Base-by-base conservation (phyloP, 2,329 filamentous ascomycete species). In the Coniochaeta prunicola region DNA sequence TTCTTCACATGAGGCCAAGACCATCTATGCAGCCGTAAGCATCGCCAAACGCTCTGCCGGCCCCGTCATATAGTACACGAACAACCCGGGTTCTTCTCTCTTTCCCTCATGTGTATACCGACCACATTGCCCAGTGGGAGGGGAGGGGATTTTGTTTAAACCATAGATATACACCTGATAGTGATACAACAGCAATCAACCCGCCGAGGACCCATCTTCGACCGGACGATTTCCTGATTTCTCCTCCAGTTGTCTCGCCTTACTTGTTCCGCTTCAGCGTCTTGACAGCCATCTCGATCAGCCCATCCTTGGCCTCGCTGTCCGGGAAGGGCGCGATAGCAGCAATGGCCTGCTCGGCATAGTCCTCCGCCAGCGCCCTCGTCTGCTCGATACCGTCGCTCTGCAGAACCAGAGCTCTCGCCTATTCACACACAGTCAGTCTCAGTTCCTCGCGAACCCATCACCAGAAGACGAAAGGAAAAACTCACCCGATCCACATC, bases 351-450 rank as follows among this genome's bases (percentile, higher is more conserved):
- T 90, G 90, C 69, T 94, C 88, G 40, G 89, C 88, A 72, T 96
- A 99, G 67, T 96, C 90, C 70, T 96, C 88, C 1, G 94, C 94
- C 31, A 99, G 80, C 8, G 88, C 90, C 65, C 92, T 85, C 1
- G 94, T 99, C 74, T 97, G 91, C 72, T 96, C 90, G 53, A 99
- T 86, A 19, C 94, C 94, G 66, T 94, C 85, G 70, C 90, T 96
- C 65, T 86, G 79, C 31, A 89, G 80, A 21, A 99, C 94, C 54
- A 97, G 77, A 63, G 93, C 84, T 68, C 92, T 88, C 62, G 94
- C 94, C 93, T 97, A 65, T 50, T 8, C n/a, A n/a, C n/a, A 9
- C 59, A 55, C 61, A 55, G 17, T 58, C 58, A 65, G 58, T 63
- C 62, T 34, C 26, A 21, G 4, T 2, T 10, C 40, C 2, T 24